Evolutionary conservation across 1,284 basidiomycete genomes (phyloP).

Genomic region (Sporisorium exsertum): DNA sequence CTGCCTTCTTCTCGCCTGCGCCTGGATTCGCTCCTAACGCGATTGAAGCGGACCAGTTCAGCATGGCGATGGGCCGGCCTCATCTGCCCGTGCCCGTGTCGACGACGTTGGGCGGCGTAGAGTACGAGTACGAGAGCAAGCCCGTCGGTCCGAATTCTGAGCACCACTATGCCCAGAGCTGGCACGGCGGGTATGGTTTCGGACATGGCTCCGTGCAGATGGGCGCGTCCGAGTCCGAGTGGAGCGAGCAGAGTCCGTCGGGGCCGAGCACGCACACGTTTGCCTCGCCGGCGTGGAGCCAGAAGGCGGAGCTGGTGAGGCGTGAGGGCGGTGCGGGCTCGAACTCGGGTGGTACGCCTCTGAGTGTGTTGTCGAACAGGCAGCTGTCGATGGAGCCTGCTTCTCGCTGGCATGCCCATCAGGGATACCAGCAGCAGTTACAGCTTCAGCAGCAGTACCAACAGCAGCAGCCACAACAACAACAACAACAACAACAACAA

Average conservation of each 20-base stretch:
- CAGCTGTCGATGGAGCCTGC: slow-evolving; percentile 27
- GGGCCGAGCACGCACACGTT: slow-evolving; percentile 27
- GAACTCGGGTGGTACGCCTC: slow-evolving; percentile 11
- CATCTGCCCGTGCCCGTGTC: slow-evolving; percentile 5
- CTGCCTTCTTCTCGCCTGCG: slow-evolving; percentile 17
- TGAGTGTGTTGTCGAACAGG: slow-evolving; percentile 10
- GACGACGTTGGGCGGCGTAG: not conserved
- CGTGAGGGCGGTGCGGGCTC: slow-evolving; percentile 23
- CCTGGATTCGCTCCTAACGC: not conserved
- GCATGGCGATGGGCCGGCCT: slow-evolving; percentile 4
- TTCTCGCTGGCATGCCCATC: slow-evolving; percentile 19
- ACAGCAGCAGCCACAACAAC: not conserved
- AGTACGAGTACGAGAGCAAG: slow-evolving; percentile 22
- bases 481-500: slow-evolving; percentile 6
- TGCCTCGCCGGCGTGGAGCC: slow-evolving; percentile 40
- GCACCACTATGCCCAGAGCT: slow-evolving; percentile 23
- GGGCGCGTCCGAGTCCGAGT: slow-evolving; percentile 26
- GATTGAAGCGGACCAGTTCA: slow-evolving; percentile 14
- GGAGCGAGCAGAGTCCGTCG: slow-evolving; percentile 43
- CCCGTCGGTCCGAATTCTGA: slow-evolving; percentile 9
- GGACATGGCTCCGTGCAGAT: slow-evolving; percentile 13
- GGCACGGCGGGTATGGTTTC: slow-evolving; percentile 17
- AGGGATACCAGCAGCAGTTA: slow-evolving; percentile 6
- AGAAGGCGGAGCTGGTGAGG: slow-evolving; percentile 31
- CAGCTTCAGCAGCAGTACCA: slow-evolving; percentile 1